Evolutionary conservation across 2,329 filamentous ascomycete species (phyloP).

Genomic region (Neoarthrinium moseri): DNA sequence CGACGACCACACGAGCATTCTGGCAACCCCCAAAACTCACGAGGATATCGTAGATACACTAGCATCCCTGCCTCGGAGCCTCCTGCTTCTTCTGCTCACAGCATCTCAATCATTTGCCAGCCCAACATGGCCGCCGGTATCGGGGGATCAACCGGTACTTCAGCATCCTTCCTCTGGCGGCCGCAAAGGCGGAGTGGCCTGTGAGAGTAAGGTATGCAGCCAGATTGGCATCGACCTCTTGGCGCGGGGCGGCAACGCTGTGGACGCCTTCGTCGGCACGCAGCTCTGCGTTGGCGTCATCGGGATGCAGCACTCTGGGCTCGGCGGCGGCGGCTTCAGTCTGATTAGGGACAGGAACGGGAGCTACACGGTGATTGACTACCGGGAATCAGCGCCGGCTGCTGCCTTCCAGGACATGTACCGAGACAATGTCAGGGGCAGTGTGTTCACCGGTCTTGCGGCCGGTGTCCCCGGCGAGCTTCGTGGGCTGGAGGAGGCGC

Average conservation of each 20-base stretch:
- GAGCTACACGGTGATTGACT: constrained; percentile 82
- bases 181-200: constrained; percentile 26
- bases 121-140: constrained; percentile 16
- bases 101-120: constrained; percentile 11
- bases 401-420: constrained; percentile 86
- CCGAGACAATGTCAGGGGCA: constrained; percentile 63
- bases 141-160: constrained; percentile 17
- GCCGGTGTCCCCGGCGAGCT: constrained; percentile 73
- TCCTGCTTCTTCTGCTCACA: constrained; percentile 16
- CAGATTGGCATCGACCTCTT: constrained; percentile 31
- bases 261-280: constrained; percentile 73
- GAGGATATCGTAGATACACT: background rate
- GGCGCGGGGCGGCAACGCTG: constrained; percentile 62
- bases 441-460: constrained; percentile 71
- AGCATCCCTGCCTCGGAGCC: background rate
- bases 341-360: constrained; percentile 71
- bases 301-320: constrained; percentile 76
- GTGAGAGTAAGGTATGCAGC: constrained; percentile 29
- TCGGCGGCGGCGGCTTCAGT: constrained; percentile 90
- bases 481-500: constrained; percentile 75
- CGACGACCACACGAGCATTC: no score
- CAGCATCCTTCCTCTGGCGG: constrained; percentile 11
- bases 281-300: constrained; percentile 75
- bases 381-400: constrained; percentile 82
- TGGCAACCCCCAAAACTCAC: background rate